These are phyloP conservation scores for Rhodotorula toruloides DNA, from an alignment of 768 basidiomycete species.

Conservation along the genomic window DNA sequence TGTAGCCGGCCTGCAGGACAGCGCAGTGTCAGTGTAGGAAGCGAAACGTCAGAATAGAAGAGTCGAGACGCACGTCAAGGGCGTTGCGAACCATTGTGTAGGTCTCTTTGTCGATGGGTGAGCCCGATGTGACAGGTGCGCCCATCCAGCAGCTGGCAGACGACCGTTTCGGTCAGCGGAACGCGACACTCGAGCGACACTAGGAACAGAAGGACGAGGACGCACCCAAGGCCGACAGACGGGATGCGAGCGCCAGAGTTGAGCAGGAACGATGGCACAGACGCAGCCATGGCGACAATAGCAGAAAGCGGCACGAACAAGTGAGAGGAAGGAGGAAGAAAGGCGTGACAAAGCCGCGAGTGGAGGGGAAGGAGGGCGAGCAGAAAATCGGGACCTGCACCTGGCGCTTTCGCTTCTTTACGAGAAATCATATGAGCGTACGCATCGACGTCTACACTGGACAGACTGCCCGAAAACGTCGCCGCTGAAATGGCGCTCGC, in stretches of 20 bases:
- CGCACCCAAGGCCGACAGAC: slow-evolving; percentile 48
- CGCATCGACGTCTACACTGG: not conserved
- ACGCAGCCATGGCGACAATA: not conserved
- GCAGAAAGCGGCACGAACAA: not conserved
- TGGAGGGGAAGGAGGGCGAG: not conserved
- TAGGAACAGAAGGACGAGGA: slow-evolving; percentile 8
- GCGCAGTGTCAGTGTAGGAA: not conserved
- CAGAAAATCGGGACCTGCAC: fast-evolving
- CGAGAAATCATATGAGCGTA: no score
- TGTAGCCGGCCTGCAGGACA: slow-evolving; percentile 49
- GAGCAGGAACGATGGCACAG: slow-evolving; percentile 41
- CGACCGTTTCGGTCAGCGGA: not conserved
- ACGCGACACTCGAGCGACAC: slow-evolving; percentile 42
- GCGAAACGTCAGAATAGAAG: not conserved
- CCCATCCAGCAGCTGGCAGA: slow-evolving; percentile 51
- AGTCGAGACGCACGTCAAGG: not conserved
- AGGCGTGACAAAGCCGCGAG: not conserved
- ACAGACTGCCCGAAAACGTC: not conserved
- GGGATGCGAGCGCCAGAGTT: slow-evolving; percentile 52
- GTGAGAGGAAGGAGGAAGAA: not conserved
- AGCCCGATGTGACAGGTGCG: slow-evolving; percentile 47
- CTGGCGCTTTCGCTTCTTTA: no score
- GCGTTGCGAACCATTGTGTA: slow-evolving; percentile 12
- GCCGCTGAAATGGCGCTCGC: not conserved
- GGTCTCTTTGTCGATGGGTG: slow-evolving; percentile 48